Evolutionary conservation across 139 green algal genomes (phyloP).

Genomic region (Chlorella sp.): DNA sequence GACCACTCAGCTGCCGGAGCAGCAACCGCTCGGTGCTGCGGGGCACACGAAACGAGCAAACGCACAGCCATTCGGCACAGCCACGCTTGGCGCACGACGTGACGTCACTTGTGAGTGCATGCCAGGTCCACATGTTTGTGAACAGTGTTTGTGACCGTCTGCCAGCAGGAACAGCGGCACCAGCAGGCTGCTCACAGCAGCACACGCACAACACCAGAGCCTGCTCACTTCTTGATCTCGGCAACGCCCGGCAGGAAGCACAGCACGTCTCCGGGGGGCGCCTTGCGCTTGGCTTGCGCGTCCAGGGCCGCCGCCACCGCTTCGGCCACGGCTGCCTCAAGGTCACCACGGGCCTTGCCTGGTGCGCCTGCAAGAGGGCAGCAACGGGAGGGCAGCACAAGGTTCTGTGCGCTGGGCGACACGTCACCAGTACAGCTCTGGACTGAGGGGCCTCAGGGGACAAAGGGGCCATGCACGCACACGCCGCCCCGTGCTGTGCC

Average conservation of each 20-base stretch:
- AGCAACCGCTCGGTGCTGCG: constrained; percentile 7
- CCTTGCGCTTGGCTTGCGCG: not conserved
- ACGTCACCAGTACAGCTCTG: not conserved
- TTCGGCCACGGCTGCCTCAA: constrained; percentile 33
- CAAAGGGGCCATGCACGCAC: not conserved
- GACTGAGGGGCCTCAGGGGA: not conserved
- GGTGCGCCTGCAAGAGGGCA: not conserved
- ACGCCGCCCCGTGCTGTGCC: not conserved
- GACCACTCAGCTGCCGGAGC: not conserved
- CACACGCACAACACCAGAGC: not conserved
- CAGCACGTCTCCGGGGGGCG: constrained; percentile 25
- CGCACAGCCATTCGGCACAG: not conserved
- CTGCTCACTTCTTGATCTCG: constrained; percentile 36
- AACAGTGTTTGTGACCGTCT: not conserved
- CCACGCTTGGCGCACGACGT: not conserved
- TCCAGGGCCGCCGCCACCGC: constrained; percentile 25
- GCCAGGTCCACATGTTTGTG: not conserved
- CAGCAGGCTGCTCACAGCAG: not conserved
- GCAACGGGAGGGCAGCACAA: not conserved
- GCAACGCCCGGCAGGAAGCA: constrained; percentile 53
- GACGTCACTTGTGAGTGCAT: not conserved
- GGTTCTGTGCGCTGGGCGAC: not conserved
- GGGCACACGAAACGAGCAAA: not conserved
- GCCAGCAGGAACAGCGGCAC: not conserved
- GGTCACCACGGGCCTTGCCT: constrained; percentile 7